Conservation (phyloP, 441 rosid species). For the Jatropha podagrica region DNA sequence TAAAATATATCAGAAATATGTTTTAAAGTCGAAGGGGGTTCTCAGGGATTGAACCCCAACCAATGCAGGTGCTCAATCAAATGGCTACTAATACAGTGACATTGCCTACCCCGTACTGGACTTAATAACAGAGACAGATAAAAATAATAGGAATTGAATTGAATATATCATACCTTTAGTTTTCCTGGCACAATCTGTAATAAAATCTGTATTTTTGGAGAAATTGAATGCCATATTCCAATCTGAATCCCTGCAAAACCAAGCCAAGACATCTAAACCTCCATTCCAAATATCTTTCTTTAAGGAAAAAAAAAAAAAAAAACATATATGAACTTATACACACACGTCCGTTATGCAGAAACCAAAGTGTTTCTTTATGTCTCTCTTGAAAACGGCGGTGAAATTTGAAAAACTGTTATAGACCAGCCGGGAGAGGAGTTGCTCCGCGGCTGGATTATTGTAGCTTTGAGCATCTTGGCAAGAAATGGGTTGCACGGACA, state of each 20-base stretch:
- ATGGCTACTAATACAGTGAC: too few relatives aligned
- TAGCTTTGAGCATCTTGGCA: constrained; percentile 32
- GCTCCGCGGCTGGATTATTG: constrained; percentile 34
- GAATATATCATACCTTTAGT: constrained; percentile 46
- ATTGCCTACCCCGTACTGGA: not conserved
- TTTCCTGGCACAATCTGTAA: constrained; percentile 53
- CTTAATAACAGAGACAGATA: not conserved
- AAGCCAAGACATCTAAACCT: not conserved
- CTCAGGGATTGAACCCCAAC: too few relatives aligned
- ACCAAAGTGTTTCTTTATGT: constrained; percentile 55
- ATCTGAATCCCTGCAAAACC: constrained; percentile 64
- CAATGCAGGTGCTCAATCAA: too few relatives aligned
- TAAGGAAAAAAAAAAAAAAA: not conserved
- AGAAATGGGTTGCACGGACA: constrained; percentile 11
- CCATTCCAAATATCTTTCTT: not conserved
- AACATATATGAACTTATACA: constrained; percentile 20
- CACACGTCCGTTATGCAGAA: constrained; percentile 91
- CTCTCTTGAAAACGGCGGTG: constrained; percentile 54
- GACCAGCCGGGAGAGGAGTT: constrained; percentile 43
- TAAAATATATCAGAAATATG: too few relatives aligned
- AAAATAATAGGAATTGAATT: too few relatives aligned
- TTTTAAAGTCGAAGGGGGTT: too few relatives aligned
- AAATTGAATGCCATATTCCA: constrained; percentile 88
- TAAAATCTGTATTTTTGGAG: constrained; percentile 56
- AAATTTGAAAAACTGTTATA: constrained; percentile 52